Evolutionary conservation across 1,284 basidiomycete species (phyloP), one percentile per base, ranked within the genome.

Genomic region (Tilletia walkeri): DNA sequence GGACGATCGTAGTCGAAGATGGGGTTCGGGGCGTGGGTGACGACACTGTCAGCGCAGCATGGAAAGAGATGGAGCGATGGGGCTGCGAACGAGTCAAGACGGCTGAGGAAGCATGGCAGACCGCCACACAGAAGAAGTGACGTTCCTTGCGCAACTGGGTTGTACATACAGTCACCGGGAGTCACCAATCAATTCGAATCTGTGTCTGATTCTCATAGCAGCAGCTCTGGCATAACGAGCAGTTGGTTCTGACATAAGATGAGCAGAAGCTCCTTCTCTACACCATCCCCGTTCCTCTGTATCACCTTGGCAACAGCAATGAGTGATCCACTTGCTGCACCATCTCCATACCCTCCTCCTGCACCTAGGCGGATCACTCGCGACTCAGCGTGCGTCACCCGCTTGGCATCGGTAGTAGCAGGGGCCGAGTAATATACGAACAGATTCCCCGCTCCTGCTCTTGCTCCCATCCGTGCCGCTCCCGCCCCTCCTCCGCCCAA

Each of bases 1-100:
- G 76, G 61, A 85, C 85, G n/a, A 79, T 80, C 54, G 82, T 87
- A 6, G 76, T 85, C 20, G 30, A 59, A 6, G 69, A 74, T 47
- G 73, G 61, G 16, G 61, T 70, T 14, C 39, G 69, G 7, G 76
- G 76, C 20, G 74, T 75, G 0, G 45, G n/a, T 4, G n/a, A 45
- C 12, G 65, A 63, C 38, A 39, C 59, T 16, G 12, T 63, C 2
- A 39, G 16, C 36, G 18, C 36, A 4, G 59, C 59, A 3, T 63
- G 59, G 59, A 36, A 38, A 34, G 36, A 63, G 3, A 63, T 63
- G 59, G 36, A 63, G 36, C 59, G 59, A 5, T 63, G 34, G 36
- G 59, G 59, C 7, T 63, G 59, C n/a, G 59, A 63, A 34, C 30
- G 59, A 18, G 66, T 67, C 39, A 53, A 34, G 36, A 67, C 66